Conservation (phyloP, 2,329 filamentous ascomycete genomes). For the Beauveria australis region DNA sequence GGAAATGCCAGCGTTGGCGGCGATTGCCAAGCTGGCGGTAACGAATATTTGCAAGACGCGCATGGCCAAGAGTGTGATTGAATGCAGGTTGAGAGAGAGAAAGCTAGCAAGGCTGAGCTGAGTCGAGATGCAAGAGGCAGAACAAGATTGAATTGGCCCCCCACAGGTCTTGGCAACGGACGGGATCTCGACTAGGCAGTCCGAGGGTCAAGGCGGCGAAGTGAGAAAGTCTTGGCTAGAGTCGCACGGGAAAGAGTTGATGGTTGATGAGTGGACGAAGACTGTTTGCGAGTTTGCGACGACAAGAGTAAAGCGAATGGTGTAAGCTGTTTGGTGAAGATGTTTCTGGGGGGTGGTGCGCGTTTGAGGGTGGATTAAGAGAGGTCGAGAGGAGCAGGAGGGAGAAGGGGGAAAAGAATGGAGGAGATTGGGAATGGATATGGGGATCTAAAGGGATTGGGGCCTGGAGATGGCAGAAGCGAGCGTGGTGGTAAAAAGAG, state of each 20-base stretch:
- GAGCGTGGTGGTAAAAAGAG: not conserved
- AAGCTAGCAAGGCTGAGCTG: not conserved
- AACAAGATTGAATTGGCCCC: not conserved
- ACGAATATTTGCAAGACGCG: conserved; percentile 14
- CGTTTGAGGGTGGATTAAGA: not conserved
- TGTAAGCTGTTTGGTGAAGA: not conserved
- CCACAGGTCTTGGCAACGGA: conserved; percentile 7
- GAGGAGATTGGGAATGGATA: not conserved
- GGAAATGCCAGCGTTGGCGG: conserved; percentile 8
- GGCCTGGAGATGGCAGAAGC: not conserved
- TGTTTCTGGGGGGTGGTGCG: not conserved
- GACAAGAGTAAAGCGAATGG: not conserved
- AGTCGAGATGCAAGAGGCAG: not conserved
- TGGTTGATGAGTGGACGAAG: not conserved
- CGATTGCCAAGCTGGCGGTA: conserved; percentile 12
- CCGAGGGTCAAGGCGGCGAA: not conserved
- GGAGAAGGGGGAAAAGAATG: not conserved
- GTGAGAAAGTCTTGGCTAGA: not conserved
- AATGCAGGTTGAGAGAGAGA: not conserved
- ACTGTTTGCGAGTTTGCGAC: not conserved
- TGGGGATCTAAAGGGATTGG: not conserved
- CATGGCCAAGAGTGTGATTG: conserved; percentile 11
- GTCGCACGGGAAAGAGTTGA: not conserved
- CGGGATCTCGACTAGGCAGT: not conserved
- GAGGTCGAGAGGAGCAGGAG: not conserved